Evolutionary conservation across 129 eudicot species (phyloP).

Genomic region (Silybum marianum): DNA sequence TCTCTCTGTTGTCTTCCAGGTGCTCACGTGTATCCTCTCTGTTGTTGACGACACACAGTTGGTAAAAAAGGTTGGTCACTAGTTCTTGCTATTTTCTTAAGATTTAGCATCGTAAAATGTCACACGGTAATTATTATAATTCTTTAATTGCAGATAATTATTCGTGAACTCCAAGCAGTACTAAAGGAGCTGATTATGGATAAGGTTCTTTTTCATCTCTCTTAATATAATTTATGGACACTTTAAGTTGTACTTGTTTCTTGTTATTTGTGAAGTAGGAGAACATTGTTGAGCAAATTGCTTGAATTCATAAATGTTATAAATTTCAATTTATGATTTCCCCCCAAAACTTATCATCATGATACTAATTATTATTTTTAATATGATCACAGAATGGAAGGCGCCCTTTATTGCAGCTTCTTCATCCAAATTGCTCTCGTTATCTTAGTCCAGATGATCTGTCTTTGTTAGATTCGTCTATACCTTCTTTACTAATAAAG

Average conservation of each 20-base stretch:
- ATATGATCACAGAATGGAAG: slow-evolving; percentile 58
- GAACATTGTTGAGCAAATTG: not conserved
- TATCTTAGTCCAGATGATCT: slow-evolving; percentile 85
- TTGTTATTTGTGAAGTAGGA: not conserved
- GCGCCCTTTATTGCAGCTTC: slow-evolving; percentile 83
- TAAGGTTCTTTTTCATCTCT: slow-evolving; percentile 51
- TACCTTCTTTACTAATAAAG: slow-evolving; percentile 67
- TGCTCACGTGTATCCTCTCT: slow-evolving; percentile 74
- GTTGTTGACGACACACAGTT: slow-evolving; percentile 94
- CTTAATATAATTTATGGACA: not conserved
- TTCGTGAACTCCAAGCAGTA: slow-evolving; percentile 65
- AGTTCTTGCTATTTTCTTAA: not conserved
- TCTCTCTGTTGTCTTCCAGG: slow-evolving; percentile 39
- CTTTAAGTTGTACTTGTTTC: not conserved
- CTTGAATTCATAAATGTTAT: not conserved
- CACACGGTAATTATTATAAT: not conserved
- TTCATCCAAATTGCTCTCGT: slow-evolving; percentile 82
- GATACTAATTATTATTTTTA: not conserved
- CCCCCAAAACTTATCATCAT: not conserved
- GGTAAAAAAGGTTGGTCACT: slow-evolving; percentile 60
- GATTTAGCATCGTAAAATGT: not conserved
- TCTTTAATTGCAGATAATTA: slow-evolving; percentile 50
- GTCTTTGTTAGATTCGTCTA: slow-evolving; percentile 54
- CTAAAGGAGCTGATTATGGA: slow-evolving; percentile 74
- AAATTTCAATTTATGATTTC: not conserved